Evolutionary conservation across 495 filamentous ascomycete species (phyloP), one percentile per base, ranked within the genome.

Genomic region (Hypoxylon rickii): DNA sequence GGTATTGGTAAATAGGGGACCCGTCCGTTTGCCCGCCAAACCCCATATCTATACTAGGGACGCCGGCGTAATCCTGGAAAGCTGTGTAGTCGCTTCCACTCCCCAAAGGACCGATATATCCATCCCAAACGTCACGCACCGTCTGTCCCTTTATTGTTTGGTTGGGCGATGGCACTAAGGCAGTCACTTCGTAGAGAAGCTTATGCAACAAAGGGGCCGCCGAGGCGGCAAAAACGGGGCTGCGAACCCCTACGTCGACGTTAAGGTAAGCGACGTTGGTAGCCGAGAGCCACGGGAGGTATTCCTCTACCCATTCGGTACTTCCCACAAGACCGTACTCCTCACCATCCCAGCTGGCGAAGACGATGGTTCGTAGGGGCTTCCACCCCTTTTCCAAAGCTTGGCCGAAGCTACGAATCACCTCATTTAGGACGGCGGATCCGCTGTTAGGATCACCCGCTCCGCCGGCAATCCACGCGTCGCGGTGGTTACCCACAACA

Each of bases 281-380:
- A 17, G 79, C 78, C 7, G 78, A 83, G 7, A 97, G 78, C 91
- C 92, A 96, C 1, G 89, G 88, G 0, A 96, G 71, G 51, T 89
- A 89, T 61, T 98, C 94, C 70, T 98, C 94, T 6, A 98, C 94
- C 75, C 92, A 91, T 71, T 98, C 95, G 1, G 95, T 97, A 7
- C 88, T 92, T 10, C 94, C 94, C 44, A 97, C 83, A 11, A 95
- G 73, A 55, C 95, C 96, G 65, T 96, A 97, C 68, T 96, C 92
- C 65, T 90, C 89, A 21, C 86, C 94, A 65, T 98, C 94, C 94
- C 94, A 97, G 62, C 87, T 93, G 18, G 88, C 89, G 69, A 97
- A 96, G 53, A 94, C 86, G 57, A 98, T 92, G 4, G 90, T 96
- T 10, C 94, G 87, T 1, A 92, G 75, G 10, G 94, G 94, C 44